Conservation (phyloP, 2,329 filamentous ascomycete species). For the Aspergillus chevalieri region DNA sequence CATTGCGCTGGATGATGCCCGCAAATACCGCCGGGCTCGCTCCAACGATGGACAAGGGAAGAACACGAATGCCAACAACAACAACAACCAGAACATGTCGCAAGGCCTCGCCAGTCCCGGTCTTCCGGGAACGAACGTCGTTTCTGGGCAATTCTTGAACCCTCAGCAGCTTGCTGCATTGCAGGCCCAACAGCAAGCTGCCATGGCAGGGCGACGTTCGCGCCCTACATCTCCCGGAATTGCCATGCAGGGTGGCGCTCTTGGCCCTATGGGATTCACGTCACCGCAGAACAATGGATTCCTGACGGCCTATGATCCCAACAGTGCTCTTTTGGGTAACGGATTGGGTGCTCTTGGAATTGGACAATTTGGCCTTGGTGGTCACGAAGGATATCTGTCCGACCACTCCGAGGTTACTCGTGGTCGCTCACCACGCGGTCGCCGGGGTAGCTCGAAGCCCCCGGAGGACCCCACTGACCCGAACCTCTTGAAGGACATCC, state of each 20-base stretch:
- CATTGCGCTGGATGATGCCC: slow-evolving; percentile 91
- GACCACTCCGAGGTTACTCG: slow-evolving; percentile 89
- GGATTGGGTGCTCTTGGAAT: slow-evolving; percentile 67
- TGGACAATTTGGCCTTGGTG: slow-evolving; percentile 62
- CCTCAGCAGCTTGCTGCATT: slow-evolving; percentile 78
- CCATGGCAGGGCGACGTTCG: slow-evolving; percentile 64
- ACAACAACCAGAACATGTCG: slow-evolving; percentile 55
- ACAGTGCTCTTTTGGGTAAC: slow-evolving; percentile 64
- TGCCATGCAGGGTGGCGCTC: slow-evolving; percentile 61
- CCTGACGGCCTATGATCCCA: slow-evolving; percentile 73
- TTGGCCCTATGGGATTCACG: slow-evolving; percentile 65
- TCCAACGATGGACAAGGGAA: slow-evolving; percentile 67
- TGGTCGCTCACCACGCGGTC: slow-evolving; percentile 84
- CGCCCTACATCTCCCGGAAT: slow-evolving; percentile 86
- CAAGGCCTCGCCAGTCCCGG: slow-evolving; percentile 58
- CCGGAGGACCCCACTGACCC: slow-evolving; percentile 96
- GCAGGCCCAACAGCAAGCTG: slow-evolving; percentile 59
- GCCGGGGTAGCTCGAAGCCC: slow-evolving; percentile 91
- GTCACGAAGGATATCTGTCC: slow-evolving; percentile 80
- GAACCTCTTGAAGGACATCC: slow-evolving; percentile 84
- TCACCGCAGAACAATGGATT: slow-evolving; percentile 95
- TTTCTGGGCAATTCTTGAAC: slow-evolving; percentile 80
- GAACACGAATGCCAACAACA: slow-evolving; percentile 36
- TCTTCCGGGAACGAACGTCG: slow-evolving; percentile 67
- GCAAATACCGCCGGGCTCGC: slow-evolving; percentile 86